Evolutionary conservation across 2,329 filamentous ascomycete species (phyloP).

Genomic region (Fusarium concolor): DNA sequence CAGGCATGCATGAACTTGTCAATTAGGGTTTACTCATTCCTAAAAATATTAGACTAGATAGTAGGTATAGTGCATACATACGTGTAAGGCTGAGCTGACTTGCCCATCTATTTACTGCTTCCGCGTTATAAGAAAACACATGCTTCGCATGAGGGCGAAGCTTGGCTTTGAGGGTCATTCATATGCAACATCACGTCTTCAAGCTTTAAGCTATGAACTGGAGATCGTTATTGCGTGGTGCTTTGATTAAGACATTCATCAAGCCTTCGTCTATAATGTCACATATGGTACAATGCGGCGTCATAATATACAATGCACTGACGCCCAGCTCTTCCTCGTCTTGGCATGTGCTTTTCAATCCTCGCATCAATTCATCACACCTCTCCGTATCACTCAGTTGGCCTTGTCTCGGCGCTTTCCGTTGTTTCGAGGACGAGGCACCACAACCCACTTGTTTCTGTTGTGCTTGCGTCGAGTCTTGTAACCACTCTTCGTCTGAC

Average conservation of each 20-base stretch:
- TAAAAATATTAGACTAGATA: not conserved
- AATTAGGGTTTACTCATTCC: not conserved
- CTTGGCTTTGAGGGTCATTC: not conserved
- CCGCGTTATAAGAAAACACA: not conserved
- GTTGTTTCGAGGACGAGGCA: constrained; percentile 85
- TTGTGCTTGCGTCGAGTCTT: constrained; percentile 93
- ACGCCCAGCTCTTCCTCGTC: constrained; percentile 26
- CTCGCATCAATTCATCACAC: constrained; percentile 21
- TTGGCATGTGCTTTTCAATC: constrained; percentile 28
- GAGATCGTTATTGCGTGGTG: constrained; percentile 16
- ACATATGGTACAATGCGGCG: constrained; percentile 51
- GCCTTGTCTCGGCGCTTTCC: constrained; percentile 83
- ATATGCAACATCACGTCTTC: not conserved
- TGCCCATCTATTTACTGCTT: not conserved
- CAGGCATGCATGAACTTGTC: not conserved
- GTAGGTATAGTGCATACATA: not conserved
- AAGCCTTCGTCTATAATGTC: constrained; percentile 46
- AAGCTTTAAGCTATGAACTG: not conserved
- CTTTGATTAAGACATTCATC: constrained; percentile 32
- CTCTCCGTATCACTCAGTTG: constrained; percentile 45
- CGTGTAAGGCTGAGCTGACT: not conserved
- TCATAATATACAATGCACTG: constrained; percentile 48
- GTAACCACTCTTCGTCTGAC: constrained; percentile 82
- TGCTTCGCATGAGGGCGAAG: not conserved
- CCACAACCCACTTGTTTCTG: constrained; percentile 90